These are phyloP conservation scores for Mycocentrospora acerina DNA, from an alignment of 2,329 filamentous ascomycete species.

Conservation along the genomic window DNA sequence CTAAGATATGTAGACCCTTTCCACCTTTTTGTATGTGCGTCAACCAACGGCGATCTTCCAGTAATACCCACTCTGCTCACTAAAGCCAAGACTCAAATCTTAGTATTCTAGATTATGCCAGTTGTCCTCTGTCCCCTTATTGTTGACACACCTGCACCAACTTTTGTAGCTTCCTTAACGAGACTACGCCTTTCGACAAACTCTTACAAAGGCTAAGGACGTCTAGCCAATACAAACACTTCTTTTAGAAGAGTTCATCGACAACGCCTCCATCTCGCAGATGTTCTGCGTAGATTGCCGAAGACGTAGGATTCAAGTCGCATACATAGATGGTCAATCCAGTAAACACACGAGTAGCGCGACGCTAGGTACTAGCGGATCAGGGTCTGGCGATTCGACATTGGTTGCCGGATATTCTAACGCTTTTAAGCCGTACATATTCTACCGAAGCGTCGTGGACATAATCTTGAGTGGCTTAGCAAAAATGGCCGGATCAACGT, in stretches of 20 bases:
- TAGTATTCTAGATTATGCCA: conserved; percentile 15
- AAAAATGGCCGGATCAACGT: conserved; percentile 14
- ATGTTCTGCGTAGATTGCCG: no score
- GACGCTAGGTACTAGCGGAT: conserved; percentile 27
- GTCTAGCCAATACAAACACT: conserved; percentile 2
- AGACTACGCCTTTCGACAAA: conserved; percentile 12
- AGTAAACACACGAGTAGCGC: conserved; percentile 35
- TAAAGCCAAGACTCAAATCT: conserved; percentile 17
- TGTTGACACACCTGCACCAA: conserved; percentile 7
- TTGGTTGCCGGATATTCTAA: conserved; percentile 16
- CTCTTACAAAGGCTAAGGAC: conserved; percentile 17
- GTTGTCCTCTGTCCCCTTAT: conserved; percentile 7
- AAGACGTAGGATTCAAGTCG: conserved; percentile 7
- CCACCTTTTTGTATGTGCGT: conserved; percentile 14
- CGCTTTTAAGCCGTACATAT: conserved; percentile 25
- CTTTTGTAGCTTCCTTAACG: conserved; percentile 10
- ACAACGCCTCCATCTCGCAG: conserved; percentile 1
- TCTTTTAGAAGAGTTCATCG: conserved; percentile 2
- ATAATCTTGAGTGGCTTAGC: conserved; percentile 33
- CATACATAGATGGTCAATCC: conserved; percentile 39
- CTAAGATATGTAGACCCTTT: conserved; percentile 16
- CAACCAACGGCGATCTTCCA: conserved; percentile 7
- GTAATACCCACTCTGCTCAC: conserved; percentile 12
- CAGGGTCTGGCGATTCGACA: conserved; percentile 19
- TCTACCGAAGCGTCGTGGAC: conserved; percentile 17